These are phyloP conservation scores for Mortierella sp. DNA, from an alignment of 371 early-diverging fungal species.

Conservation along the genomic window DNA sequence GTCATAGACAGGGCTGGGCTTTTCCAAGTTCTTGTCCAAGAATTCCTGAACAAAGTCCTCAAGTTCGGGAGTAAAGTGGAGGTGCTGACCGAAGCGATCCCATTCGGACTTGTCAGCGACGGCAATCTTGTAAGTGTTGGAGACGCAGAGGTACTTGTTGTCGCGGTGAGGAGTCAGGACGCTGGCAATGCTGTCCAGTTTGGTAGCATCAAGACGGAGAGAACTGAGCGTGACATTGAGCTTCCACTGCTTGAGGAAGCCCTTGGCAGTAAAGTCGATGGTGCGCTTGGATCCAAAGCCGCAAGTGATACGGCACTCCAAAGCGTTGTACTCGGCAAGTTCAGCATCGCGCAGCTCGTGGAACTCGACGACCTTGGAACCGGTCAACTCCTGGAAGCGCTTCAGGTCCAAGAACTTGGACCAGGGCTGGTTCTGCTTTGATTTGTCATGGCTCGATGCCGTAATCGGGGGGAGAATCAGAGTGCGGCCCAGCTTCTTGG, in stretches of 20 bases:
- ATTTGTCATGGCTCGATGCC: constrained; percentile 49
- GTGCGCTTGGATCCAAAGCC: constrained; percentile 47
- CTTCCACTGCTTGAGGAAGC: constrained; percentile 48
- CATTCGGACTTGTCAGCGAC: constrained; percentile 42
- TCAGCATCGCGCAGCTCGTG: constrained; percentile 40
- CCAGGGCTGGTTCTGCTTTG: constrained; percentile 53
- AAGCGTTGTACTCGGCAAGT: constrained; percentile 22
- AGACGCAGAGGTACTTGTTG: constrained; percentile 43
- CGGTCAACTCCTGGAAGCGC: constrained; percentile 38
- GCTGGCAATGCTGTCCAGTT: constrained; percentile 25
- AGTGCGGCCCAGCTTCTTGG: constrained; percentile 35
- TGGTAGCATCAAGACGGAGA: constrained; percentile 27
- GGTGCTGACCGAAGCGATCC: constrained; percentile 42
- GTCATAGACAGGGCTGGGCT: constrained; percentile 30
- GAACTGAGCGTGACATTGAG: constrained; percentile 29
- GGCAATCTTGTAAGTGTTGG: constrained; percentile 50
- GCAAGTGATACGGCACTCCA: constrained; percentile 45
- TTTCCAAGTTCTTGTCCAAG: constrained; percentile 26
- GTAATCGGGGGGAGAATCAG: constrained; percentile 48
- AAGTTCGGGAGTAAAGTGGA: constrained; percentile 34
- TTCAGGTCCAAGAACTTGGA: constrained; percentile 47
- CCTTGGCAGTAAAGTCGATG: constrained; percentile 50
- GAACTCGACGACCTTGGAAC: constrained; percentile 42
- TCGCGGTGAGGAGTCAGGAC: constrained; percentile 14
- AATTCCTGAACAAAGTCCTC: constrained; percentile 33